These are phyloP conservation scores for Alternaria ethzedia DNA, from an alignment of 2,329 filamentous ascomycete genomes.

Conservation along the genomic window DNA sequence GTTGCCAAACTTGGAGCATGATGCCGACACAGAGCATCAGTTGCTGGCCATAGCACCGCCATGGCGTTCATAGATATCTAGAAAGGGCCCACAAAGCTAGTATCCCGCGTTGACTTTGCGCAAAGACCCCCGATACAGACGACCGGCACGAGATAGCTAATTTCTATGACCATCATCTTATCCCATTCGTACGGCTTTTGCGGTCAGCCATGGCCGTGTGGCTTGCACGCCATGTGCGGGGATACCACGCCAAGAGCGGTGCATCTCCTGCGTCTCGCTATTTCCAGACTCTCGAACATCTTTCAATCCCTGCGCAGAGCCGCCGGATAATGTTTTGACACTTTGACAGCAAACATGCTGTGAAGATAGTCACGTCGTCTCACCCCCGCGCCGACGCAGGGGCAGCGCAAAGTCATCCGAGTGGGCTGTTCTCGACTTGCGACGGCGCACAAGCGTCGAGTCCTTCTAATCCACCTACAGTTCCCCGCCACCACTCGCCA, in stretches of 20 bases:
- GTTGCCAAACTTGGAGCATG: conserved; percentile 56
- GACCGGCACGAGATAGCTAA: conserved; percentile 31
- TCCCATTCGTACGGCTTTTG: conserved; percentile 31
- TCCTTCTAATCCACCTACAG: conserved; percentile 17
- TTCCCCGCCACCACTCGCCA: conserved; percentile 32
- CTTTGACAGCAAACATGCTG: conserved; percentile 7
- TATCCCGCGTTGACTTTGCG: conserved; percentile 29
- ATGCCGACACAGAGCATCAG: conserved; percentile 11
- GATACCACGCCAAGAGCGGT: conserved; percentile 9
- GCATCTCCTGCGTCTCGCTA: conserved; percentile 1
- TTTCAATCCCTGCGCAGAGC: conserved; percentile 26
- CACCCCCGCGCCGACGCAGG: conserved; percentile 32
- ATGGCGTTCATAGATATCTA: conserved; percentile 11
- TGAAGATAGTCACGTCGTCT: conserved; percentile 6
- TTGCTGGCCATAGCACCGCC: conserved; percentile 13
- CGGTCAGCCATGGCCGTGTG: conserved; percentile 27
- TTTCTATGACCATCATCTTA: conserved; percentile 33
- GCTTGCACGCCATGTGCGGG: conserved; percentile 23
- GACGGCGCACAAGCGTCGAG: conserved; percentile 16
- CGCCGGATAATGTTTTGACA: conserved; percentile 24
- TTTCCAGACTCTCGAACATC: conserved; percentile 12
- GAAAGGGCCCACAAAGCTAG: conserved; percentile 19
- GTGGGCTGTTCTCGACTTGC: conserved; percentile 21
- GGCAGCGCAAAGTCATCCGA: conserved; percentile 15
- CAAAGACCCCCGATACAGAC: conserved; percentile 25